A percentile compares a stretch with the other conserved stretches of the same genome.
Evolutionary conservation across 805 yeast genomes (phyloP).

Genomic region (Suhomyces sp.): DNA sequence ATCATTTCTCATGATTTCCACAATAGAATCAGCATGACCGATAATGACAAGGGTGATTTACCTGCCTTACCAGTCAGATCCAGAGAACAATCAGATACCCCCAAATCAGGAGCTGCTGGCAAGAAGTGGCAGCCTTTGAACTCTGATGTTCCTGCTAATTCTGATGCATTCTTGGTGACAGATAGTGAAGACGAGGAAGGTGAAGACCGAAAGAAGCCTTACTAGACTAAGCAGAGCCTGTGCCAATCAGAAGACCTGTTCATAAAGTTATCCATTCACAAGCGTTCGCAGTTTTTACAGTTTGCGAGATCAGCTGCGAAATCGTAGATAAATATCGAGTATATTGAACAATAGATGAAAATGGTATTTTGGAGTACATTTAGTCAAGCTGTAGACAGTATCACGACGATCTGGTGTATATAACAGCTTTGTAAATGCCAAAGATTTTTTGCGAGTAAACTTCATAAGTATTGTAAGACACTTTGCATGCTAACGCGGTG

Average conservation of each 20-base stretch:
- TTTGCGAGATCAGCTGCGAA: not conserved
- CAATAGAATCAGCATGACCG: slow-evolving; percentile 42
- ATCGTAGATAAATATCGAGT: not conserved
- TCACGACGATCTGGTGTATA: too few species aligned
- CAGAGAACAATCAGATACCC: slow-evolving; percentile 3
- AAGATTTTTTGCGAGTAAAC: too few species aligned
- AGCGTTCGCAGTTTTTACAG: not conserved
- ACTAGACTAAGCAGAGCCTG: not conserved
- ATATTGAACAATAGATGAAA: not conserved
- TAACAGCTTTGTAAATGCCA: too few species aligned
- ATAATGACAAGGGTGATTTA: slow-evolving; percentile 26
- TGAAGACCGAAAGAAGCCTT: slow-evolving; percentile 2
- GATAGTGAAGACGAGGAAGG: slow-evolving; percentile 43
- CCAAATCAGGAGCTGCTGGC: not conserved
- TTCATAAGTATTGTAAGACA: too few species aligned
- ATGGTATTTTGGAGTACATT: not conserved
- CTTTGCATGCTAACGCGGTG: too few species aligned
- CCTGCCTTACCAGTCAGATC: slow-evolving; percentile 24
- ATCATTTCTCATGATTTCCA: slow-evolving; percentile 50
- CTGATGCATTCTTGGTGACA: slow-evolving; percentile 44
- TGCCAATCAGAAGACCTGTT: not conserved
- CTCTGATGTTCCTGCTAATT: slow-evolving; percentile 37
- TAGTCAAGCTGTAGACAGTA: not conserved
- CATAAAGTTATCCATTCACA: not conserved
- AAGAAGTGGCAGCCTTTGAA: slow-evolving; percentile 40